phyloP scores from a whole-genome alignment of 805 yeast species.

The Yarrowia alimentaria region DNA sequence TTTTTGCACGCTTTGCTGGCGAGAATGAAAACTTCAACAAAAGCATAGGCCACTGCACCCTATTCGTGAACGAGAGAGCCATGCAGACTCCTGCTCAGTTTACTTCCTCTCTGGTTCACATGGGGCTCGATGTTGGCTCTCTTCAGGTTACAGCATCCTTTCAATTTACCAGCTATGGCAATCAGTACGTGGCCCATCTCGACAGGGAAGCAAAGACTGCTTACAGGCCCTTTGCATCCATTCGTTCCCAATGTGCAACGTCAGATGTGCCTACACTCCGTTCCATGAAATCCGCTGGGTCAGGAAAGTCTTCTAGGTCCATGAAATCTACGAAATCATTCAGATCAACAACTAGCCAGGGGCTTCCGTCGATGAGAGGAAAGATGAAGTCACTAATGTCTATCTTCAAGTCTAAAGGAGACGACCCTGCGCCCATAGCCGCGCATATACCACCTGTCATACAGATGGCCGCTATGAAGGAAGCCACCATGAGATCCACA shows the following conservation, averaged over 20 bases:
- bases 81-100: neutral
- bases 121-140: neutral
- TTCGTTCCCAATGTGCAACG: neutral
- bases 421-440: no score
- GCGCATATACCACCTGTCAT: no score
- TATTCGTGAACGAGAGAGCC: constrained; percentile 3
- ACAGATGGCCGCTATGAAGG: neutral
- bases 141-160: constrained; percentile 7
- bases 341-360: no score
- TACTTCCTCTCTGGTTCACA: neutral
- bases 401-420: constrained; percentile 3
- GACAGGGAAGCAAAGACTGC: neutral
- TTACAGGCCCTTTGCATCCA: constrained; percentile 11
- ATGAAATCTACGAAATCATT: neutral
- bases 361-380: no score
- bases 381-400: constrained; percentile 2
- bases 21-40: constrained; percentile 10
- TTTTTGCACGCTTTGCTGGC: constrained; percentile 15
- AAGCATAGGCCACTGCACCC: constrained; percentile 18
- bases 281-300: neutral
- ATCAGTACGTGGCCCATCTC: neutral
- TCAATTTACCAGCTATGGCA: neutral
- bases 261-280: constrained; percentile 1
- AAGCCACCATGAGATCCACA: neutral
- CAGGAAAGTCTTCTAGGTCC: neutral